These are phyloP conservation scores for Alternaria incomplexa DNA, from an alignment of 2,329 filamentous ascomycete species.

Conservation along the genomic window DNA sequence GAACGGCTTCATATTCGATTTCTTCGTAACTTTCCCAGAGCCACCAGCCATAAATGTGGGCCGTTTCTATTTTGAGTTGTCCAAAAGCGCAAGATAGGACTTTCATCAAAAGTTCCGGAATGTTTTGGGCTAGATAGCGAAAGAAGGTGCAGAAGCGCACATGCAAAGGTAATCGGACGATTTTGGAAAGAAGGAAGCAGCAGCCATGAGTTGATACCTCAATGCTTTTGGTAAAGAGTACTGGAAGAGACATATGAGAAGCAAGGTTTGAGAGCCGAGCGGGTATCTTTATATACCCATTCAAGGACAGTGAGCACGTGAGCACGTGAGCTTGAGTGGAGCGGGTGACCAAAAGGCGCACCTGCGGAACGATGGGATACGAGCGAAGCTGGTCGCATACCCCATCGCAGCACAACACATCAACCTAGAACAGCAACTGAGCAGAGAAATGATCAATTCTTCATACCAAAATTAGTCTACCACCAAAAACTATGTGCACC, in stretches of 20 bases:
- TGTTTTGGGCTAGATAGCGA: not conserved
- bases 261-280: too few relatives aligned
- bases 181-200: not conserved
- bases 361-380: too few relatives aligned
- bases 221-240: too few relatives aligned
- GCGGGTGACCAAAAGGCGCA: too few relatives aligned
- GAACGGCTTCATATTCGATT: not conserved
- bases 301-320: not conserved
- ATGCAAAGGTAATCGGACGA: too few relatives aligned
- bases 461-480: not conserved
- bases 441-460: not conserved
- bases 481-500: not conserved
- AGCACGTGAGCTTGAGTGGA: not conserved
- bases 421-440: not conserved
- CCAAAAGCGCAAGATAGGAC: not conserved
- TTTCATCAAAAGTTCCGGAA: not conserved
- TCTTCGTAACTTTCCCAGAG: not conserved
- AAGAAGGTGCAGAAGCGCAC: not conserved
- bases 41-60: accelerated
- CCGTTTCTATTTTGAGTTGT: not conserved
- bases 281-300: not conserved
- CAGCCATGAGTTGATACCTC: not conserved
- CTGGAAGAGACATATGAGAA: accelerated
- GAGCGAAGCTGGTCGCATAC: not conserved
- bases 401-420: not conserved